Conservation (phyloP, 768 basidiomycete genomes). For the Saitozyma sp. region DNA sequence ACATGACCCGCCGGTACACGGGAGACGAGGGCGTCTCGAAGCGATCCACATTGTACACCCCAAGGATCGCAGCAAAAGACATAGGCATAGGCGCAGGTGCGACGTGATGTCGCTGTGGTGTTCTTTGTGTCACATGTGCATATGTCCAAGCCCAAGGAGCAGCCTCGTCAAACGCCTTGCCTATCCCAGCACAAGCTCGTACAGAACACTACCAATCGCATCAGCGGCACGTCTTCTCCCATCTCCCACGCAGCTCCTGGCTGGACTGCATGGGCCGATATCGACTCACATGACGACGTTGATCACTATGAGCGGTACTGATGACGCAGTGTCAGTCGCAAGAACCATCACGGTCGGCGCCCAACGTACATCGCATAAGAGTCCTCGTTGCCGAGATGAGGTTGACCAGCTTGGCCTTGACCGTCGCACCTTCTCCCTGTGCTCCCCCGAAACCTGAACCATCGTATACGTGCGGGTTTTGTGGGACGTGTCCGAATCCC, state of each 20-base stretch:
- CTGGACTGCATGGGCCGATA: background rate
- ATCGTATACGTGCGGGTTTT: slow-evolving; percentile 38
- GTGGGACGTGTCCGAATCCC: slow-evolving; percentile 45
- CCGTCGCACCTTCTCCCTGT: slow-evolving; percentile 60
- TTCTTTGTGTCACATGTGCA: too few species aligned
- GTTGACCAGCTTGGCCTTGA: slow-evolving; percentile 85
- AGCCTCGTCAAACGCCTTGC: too few species aligned
- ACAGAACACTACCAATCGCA: slow-evolving; percentile 60
- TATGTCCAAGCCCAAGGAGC: too few species aligned
- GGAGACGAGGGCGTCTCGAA: too few species aligned
- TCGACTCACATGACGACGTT: slow-evolving; percentile 70
- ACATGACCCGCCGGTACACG: too few species aligned
- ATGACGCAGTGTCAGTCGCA: background rate
- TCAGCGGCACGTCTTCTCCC: slow-evolving; percentile 4
- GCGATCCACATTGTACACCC: too few species aligned
- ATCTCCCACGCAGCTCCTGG: too few species aligned
- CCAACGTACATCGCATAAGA: slow-evolving; percentile 85
- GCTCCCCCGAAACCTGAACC: slow-evolving; percentile 17
- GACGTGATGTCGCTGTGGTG: too few species aligned
- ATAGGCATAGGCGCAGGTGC: too few species aligned
- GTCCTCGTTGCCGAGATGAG: slow-evolving; percentile 94
- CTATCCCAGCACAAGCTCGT: slow-evolving; percentile 71
- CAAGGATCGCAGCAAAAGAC: too few species aligned
- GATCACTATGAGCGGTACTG: slow-evolving; percentile 86
- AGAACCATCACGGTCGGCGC: background rate